These are phyloP conservation scores for Fagopyrum esculentum DNA, from an alignment of 148 eudicot genomes.

Conservation along the genomic window DNA sequence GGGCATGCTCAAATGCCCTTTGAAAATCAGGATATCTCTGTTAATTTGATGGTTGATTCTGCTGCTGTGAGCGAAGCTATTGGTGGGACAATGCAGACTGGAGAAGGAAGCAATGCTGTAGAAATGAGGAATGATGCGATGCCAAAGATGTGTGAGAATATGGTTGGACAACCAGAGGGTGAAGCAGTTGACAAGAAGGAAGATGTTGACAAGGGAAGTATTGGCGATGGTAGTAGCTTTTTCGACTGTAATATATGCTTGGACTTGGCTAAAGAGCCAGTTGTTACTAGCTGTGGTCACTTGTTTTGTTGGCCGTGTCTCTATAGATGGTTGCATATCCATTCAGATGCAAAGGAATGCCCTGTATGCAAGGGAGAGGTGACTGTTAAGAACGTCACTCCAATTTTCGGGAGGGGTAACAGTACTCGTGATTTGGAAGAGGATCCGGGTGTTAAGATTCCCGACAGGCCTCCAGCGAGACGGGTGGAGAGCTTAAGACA, in stretches of 20 bases:
- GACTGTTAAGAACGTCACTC: conserved; percentile 60
- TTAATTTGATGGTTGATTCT: conserved; percentile 30
- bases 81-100: conserved; percentile 40
- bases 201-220: conserved; percentile 48
- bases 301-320: conserved; percentile 97
- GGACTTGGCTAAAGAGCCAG: conserved; percentile 83
- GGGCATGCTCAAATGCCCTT: conserved; percentile 35
- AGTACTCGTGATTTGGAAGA: conserved; percentile 27
- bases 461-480: conserved; percentile 60
- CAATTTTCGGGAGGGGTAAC: conserved; percentile 79
- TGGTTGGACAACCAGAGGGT: conserved; percentile 27
- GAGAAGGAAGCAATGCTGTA: conserved; percentile 69
- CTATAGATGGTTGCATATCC: conserved; percentile 78
- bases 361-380: conserved; percentile 97
- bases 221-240: conserved; percentile 47
- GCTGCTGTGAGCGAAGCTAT: conserved; percentile 19
- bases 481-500: conserved; percentile 89
- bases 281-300: conserved; percentile 97
- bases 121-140: conserved; percentile 37
- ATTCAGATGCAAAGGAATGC: conserved; percentile 83
- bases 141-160: conserved; percentile 44
- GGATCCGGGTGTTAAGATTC: conserved; percentile 50
- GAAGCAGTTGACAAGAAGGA: conserved; percentile 37
- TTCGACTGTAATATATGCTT: conserved; percentile 93
- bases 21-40: conserved; percentile 26